Evolutionary conservation across 768 basidiomycete species (phyloP), one percentile per base, ranked within the genome.

Genomic region (Boletus edulis): DNA sequence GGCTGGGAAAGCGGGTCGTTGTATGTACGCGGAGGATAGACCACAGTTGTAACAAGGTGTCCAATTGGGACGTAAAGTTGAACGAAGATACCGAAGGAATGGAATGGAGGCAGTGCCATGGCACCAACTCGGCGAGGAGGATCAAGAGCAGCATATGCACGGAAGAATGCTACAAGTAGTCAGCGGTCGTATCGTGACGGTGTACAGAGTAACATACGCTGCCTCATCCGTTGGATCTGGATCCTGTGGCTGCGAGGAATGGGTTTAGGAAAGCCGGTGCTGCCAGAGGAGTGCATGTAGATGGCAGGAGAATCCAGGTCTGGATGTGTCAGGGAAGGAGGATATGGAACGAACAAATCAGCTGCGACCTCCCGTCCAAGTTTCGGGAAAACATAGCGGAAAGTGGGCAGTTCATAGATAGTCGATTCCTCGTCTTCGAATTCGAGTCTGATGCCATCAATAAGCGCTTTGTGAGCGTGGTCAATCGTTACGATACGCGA

Each of bases 201-300:
- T 3, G 32, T 11, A 10, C 32, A 32, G 3, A 11, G 32, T 32
- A 32, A 32, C 72, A 53, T 58, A 78, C 77, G 56, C 18, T 71
- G 62, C 4, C 55, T 44, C 18, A 67, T 59, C 72, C 76, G 74
- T 39, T 76, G 65, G 2, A 67, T 49, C 18, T 76, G 50, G 3
- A 61, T 59, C 20, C 59, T 62, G 49, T 74, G 67, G 0, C 67
- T 72, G 24, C 72, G 65, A 1, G 68, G 54, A 29, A 81, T 73
- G 3, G 75, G 58, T 55, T 78, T 80, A 0, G 80, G 79, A 40
- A 76, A 65, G 5, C 79, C 79, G 0, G 80, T 79, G 40, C 77
- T 80, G 12, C 79, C 66, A 0, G 58, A 67, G 2, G 65, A 67
- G 8, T 64, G 62, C 10, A 58, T 22, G 12, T 67, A 67, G 22